A percentile compares a stretch with the other conserved stretches of the same genome.
Evolutionary conservation across 2,329 filamentous ascomycete genomes (phyloP).

Genomic region (Sporothrix luriei): DNA sequence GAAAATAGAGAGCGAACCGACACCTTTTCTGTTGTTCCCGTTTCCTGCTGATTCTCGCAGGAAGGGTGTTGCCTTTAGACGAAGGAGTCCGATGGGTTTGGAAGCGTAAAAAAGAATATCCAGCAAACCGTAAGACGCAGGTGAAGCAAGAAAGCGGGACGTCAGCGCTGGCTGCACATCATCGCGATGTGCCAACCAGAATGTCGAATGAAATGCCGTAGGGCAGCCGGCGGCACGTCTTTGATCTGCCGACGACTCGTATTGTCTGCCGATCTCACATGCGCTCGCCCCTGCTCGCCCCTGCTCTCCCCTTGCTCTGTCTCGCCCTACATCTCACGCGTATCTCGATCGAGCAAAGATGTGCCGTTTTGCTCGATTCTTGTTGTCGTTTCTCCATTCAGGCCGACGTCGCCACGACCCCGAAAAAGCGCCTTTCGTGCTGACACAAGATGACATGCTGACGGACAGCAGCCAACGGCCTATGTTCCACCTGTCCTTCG

Average conservation of each 20-base stretch:
- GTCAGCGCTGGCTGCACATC: slow-evolving; percentile 7
- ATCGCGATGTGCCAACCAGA: neutral
- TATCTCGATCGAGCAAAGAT: slow-evolving; percentile 3
- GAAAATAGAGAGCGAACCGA: neutral
- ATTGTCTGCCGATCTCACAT: neutral
- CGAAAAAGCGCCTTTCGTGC: slow-evolving; percentile 10
- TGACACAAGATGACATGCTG: slow-evolving; percentile 21
- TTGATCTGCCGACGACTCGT: neutral
- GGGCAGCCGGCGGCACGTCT: neutral
- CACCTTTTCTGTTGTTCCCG: neutral
- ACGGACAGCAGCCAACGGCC: neutral
- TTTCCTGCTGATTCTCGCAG: neutral
- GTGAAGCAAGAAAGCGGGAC: neutral
- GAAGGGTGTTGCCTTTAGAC: neutral
- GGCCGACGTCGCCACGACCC: neutral
- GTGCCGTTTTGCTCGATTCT: neutral
- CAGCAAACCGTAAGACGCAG: neutral
- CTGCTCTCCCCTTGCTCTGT: neutral
- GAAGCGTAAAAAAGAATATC: neutral
- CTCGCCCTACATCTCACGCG: neutral
- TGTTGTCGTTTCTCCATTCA: neutral
- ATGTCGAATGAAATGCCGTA: neutral
- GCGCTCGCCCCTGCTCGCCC: neutral
- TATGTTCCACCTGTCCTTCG: neutral
- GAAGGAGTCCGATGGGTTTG: neutral